A percentile compares a stretch with the other conserved stretches of the same genome.
These are phyloP conservation scores for Ustilago nuda DNA, from an alignment of 1,284 basidiomycete genomes.

Conservation along the genomic window DNA sequence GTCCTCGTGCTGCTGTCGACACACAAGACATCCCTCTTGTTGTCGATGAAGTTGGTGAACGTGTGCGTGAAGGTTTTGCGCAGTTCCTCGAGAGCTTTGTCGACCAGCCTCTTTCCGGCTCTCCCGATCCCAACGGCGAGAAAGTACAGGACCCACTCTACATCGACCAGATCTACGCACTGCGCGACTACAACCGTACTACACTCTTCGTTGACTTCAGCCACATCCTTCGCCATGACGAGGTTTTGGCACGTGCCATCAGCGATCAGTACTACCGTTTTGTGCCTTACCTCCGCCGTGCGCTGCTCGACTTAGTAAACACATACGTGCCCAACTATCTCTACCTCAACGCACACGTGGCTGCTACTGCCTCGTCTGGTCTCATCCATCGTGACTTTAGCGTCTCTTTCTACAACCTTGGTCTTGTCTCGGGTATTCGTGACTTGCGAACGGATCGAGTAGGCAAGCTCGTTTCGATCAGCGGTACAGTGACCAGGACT, in stretches of 20 bases:
- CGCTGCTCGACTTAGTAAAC: constrained; percentile 87
- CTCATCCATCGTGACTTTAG: constrained; percentile 91
- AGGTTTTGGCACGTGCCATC: constrained; percentile 90
- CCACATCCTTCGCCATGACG: constrained; percentile 88
- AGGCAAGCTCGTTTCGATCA: constrained; percentile 63
- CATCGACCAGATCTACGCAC: constrained; percentile 88
- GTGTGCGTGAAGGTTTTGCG: constrained; percentile 88
- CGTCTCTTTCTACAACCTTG: constrained; percentile 95
- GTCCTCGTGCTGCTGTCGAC: constrained; percentile 53
- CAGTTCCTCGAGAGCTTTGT: constrained; percentile 91
- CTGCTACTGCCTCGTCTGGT: constrained; percentile 76
- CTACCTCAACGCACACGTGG: constrained; percentile 79
- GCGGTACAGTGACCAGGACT: constrained; percentile 83
- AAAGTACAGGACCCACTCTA: constrained; percentile 76
- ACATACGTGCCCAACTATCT: constrained; percentile 91
- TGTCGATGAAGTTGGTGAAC: constrained; percentile 90
- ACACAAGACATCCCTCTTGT: constrained; percentile 79
- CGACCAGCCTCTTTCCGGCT: constrained; percentile 74
- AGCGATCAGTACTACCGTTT: constrained; percentile 89
- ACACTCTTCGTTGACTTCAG: constrained; percentile 96
- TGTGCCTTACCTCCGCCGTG: constrained; percentile 90
- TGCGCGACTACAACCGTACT: constrained; percentile 91
- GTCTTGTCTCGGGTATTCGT: constrained; percentile 93
- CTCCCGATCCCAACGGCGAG: constrained; percentile 71
- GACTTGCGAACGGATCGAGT: constrained; percentile 75